Percentiles rank a stretch among this genome's conserved stretches.
Evolutionary conservation across 1,139 yeast species (phyloP).

Genomic region (Wickerhamiella infanticola): DNA sequence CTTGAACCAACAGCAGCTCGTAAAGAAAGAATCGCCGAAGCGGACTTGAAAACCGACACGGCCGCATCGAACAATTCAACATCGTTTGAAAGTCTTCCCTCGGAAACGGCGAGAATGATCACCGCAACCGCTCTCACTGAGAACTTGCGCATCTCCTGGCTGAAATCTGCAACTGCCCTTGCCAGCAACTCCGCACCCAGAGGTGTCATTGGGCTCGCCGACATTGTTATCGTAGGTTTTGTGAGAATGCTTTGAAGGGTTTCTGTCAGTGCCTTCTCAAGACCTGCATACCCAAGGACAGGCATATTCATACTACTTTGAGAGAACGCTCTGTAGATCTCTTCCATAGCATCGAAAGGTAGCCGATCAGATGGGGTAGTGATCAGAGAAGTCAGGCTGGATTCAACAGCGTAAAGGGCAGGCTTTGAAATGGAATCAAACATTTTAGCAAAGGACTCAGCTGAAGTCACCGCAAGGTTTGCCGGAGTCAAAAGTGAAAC

Average conservation of each 20-base stretch:
- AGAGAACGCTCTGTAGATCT: not conserved
- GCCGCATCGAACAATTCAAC: constrained; percentile 2
- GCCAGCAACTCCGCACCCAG: constrained; percentile 10
- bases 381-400: not conserved
- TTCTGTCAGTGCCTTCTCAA: not conserved
- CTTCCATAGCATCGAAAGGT: not conserved
- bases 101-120: constrained; percentile 10
- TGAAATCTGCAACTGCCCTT: constrained; percentile 7
- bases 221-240: not conserved
- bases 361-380: not conserved
- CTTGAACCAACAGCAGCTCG: constrained; percentile 4
- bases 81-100: constrained; percentile 10
- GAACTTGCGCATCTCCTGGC: constrained; percentile 6
- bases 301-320: not conserved
- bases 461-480: not conserved
- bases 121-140: constrained; percentile 5
- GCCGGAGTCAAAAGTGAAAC: not conserved
- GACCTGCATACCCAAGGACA: not conserved
- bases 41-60: constrained; percentile 2
- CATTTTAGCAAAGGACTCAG: not conserved
- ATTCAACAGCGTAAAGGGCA: not conserved
- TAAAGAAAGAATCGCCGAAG: constrained; percentile 6
- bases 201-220: constrained; percentile 3
- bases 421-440: constrained; percentile 3
- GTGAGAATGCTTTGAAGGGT: not conserved